Conservation (phyloP, 805 yeast genomes). For the Barnettozyma botsteinii region DNA sequence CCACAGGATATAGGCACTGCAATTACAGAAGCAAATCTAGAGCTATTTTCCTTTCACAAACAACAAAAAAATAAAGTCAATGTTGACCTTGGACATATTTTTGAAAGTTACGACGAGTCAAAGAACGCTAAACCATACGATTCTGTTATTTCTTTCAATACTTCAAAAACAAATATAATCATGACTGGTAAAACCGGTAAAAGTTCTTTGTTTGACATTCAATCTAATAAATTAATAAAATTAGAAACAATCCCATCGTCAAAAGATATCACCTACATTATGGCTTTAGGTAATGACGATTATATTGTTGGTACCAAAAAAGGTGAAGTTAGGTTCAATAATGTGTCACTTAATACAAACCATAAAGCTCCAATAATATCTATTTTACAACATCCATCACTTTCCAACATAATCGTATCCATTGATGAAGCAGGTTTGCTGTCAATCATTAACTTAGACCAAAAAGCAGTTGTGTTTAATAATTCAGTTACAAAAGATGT, state of each 20-base stretch:
- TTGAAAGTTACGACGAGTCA: conserved; percentile 4
- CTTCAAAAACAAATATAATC: conserved; percentile 5
- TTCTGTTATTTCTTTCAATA: conserved; percentile 5
- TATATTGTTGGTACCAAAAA: conserved; percentile 12
- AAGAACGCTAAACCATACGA: conserved; percentile 16
- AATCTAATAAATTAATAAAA: conserved; percentile 8
- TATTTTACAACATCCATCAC: conserved; percentile 31
- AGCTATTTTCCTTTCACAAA: conserved; percentile 19
- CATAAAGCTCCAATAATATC: conserved; percentile 15
- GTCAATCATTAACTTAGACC: conserved; percentile 13
- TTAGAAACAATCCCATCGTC: conserved; percentile 11
- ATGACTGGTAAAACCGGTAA: conserved; percentile 18
- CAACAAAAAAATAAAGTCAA: conserved; percentile 20
- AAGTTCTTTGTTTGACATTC: conserved; percentile 10
- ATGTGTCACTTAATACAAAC: conserved; percentile 5
- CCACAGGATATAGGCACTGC: conserved; percentile 8
- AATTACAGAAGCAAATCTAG: conserved; percentile 13
- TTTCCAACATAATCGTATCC: conserved; percentile 26
- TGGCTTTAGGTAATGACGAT: conserved; percentile 5
- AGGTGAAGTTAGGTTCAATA: conserved; percentile 16
- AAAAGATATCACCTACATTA: conserved; percentile 11
- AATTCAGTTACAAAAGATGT: conserved; percentile 1
- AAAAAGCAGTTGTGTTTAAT: conserved; percentile 7
- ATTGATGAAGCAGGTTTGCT: conserved; percentile 26
- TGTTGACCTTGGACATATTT: conserved; percentile 9